Percentiles rank a stretch among this genome's conserved stretches.
Conservation (phyloP, 1,284 basidiomycete genomes). For the Pascua sp. region DNA sequence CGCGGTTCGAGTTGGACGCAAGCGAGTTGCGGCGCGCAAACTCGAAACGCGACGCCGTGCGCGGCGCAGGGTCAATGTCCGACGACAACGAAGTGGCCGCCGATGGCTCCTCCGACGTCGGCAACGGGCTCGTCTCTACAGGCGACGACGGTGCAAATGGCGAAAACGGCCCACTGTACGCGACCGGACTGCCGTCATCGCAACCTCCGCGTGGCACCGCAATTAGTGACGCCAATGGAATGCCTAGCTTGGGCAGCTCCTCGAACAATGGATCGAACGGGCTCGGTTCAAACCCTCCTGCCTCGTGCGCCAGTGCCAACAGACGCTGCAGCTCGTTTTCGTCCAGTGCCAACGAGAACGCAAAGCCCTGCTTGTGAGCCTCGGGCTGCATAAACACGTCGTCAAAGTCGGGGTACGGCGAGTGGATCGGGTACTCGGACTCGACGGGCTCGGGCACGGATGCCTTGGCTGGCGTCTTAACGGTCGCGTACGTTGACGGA, state of each 20-base stretch:
- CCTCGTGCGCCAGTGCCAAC: constrained; percentile 20
- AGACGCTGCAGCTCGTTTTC: constrained; percentile 25
- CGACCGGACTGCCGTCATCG: neutral
- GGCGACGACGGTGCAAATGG: constrained; percentile 21
- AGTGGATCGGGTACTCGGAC: constrained; percentile 53
- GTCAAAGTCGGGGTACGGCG: constrained; percentile 86
- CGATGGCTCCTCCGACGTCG: constrained; percentile 8
- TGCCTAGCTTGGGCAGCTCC: constrained; percentile 24
- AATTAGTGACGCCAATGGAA: constrained; percentile 19
- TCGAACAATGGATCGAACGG: constrained; percentile 32
- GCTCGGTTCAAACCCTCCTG: constrained; percentile 33
- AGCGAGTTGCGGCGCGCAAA: constrained; percentile 17
- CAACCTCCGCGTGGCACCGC: constrained; percentile 10
- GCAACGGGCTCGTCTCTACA: constrained; percentile 9
- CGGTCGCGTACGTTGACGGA: constrained; percentile 32
- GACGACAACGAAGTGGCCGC: neutral
- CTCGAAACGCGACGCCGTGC: constrained; percentile 20
- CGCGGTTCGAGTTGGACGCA: constrained; percentile 3
- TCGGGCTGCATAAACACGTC: constrained; percentile 47
- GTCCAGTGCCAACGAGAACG: constrained; percentile 32
- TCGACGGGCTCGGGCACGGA: neutral
- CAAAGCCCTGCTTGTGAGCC: constrained; percentile 36
- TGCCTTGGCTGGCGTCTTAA: constrained; percentile 11
- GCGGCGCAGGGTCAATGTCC: constrained; percentile 9
- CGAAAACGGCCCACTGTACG: constrained; percentile 20